Percentiles rank a stretch among this genome's conserved stretches.
These are phyloP conservation scores for Citrus australasica DNA, from an alignment of 345 rosid species.

Conservation along the genomic window DNA sequence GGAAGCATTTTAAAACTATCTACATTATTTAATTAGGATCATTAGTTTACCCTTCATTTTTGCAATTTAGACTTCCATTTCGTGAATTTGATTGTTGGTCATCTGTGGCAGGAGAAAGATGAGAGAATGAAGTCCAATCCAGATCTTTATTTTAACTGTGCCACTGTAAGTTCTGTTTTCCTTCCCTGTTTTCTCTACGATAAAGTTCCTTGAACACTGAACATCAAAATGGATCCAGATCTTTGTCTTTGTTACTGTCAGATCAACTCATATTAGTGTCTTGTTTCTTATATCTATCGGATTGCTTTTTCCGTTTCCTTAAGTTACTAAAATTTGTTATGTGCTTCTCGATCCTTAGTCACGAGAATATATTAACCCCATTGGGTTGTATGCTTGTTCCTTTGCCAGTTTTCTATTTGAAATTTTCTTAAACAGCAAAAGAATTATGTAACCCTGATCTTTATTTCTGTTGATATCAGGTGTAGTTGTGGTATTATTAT, in stretches of 20 bases:
- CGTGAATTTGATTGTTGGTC: conserved; percentile 2
- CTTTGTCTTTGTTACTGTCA: neutral
- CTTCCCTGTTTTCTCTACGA: neutral
- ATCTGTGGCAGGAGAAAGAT: conserved; percentile 58
- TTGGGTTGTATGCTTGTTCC: neutral
- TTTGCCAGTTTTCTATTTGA: neutral
- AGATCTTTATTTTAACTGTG: conserved; percentile 64
- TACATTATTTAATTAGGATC: neutral
- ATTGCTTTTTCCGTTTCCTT: neutral
- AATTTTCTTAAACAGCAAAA: neutral
- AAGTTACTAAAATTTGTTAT: neutral
- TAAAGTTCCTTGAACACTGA: neutral
- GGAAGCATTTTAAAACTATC: neutral
- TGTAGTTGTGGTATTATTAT: neutral
- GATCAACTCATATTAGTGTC: neutral
- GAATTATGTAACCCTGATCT: neutral
- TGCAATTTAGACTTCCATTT: neutral
- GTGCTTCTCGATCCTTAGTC: neutral
- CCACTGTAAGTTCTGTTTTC: conserved; percentile 50
- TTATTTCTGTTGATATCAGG: neutral
- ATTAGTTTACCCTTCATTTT: neutral
- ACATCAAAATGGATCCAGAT: neutral
- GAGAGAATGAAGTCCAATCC: conserved; percentile 62
- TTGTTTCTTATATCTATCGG: neutral
- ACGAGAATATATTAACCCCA: neutral